Base-by-base conservation (phyloP, 352 stramenopile genomes). In the Elongisporangium senticosum region DNA sequence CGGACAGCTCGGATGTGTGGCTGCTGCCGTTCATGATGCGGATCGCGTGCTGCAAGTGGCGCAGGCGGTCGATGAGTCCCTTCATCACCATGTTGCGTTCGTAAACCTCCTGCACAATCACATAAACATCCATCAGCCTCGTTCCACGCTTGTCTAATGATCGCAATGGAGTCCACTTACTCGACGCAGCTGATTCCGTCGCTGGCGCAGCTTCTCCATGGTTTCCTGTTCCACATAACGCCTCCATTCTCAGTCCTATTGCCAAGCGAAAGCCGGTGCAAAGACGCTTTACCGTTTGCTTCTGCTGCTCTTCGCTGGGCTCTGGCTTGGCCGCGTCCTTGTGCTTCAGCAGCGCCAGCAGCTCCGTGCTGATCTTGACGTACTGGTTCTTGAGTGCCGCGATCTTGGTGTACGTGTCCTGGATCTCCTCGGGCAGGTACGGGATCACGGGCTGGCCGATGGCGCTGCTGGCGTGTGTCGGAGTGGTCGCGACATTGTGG, bases 21-120 rank as follows among this genome's bases (percentile, higher is more conserved):
- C 65, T 87, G 49, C 80, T 74, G 55, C 83, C 79, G 49, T 87
- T 84, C 63, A 93, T 77, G 20, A 94, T 43, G 7, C 81, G 65
- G 53, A 94, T 88, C 53, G 85, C 77, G 67, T 89, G 75, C 64
- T 94, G 81, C 55, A 94, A 60, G 33, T 86, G 73, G 17, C 85
- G 79, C 57, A 94, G 55, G 28, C 85, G 72, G 57, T 93, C 79
- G 65, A 94, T 94, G 26, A 94, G 70, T 2, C 78, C 78, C 64
- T 93, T 92, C 80, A 94, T 90, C 58, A 93, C 85, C 56, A 93
- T 28, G 61, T 93, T 94, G 51, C 80, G 83, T 61, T 93, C 82
- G 54, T 91, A 88, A 13, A 93, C 85, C 51, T 94, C 85, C 82
- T 94, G 51, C 22, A 11, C 1, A 21, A 51, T 58, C 17, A 47